Base-by-base conservation (phyloP, 306 rosid species). In the Sicyos edulis region DNA sequence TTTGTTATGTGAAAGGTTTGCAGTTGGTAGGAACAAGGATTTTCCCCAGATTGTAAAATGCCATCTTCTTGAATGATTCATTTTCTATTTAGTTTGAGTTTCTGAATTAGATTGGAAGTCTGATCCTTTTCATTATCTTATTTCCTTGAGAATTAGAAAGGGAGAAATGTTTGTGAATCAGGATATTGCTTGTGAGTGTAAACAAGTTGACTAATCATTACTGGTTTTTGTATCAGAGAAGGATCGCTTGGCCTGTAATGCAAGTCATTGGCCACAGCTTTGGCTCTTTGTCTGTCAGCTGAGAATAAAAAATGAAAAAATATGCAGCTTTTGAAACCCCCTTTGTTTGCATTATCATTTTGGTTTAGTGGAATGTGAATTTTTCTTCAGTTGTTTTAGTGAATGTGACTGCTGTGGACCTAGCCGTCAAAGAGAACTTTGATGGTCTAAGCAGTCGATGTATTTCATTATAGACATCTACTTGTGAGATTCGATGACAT, bases 1-100 rank as follows among this genome's bases (percentile, higher is more conserved):
- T 71, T 26, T 29, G 70, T 44, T 75, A 71, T 88, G 90, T 86
- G 85, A 77, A 63, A 86, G 57, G 51, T 73, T 80, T 54, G 77
- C 72, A 75, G 32, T 56, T 9, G 13, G 26, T 56, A 56, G 34
- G 32, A 56, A 22, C 32, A 14, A 21, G 24, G 14, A 16, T 62
- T 14, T 66, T 13, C 71, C 54, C 37, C 55, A 66, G 72, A 20
- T 66, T 66, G 72, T 66, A 45, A 45, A 66, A 66, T 45, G 54
- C 72, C 72, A 44, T 66, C 70, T 40, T 64, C 70, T 40, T 40
- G 32, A 42, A 64, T 19, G 32, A 64, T 64, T 64, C 70, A 62
- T 62, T 34, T 34, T 62, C 69, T 34, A 6, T 34, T 62, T 62
- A 34, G 69, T 34, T 17, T 65, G 26, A 9, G 24, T 54, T 54